A percentile compares a stretch with the other conserved stretches of the same genome.
phyloP scores from a whole-genome alignment of 2,329 filamentous ascomycete genomes.

The Talaromyces sp. region DNA sequence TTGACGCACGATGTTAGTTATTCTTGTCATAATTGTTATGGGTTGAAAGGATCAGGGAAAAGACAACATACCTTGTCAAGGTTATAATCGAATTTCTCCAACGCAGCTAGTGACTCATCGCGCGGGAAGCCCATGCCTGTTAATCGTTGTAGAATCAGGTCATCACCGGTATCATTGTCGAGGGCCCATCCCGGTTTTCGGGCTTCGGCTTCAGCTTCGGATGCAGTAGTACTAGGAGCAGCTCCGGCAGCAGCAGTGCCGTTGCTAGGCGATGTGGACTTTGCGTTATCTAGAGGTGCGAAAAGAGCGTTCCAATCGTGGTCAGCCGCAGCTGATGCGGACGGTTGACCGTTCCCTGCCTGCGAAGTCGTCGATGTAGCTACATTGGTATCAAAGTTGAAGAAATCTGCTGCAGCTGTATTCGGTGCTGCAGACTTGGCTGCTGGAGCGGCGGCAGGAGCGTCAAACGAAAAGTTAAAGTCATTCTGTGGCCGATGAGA shows the following conservation, averaged over 20 bases:
- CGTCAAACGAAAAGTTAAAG: constrained; percentile 46
- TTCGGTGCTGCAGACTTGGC: constrained; percentile 19
- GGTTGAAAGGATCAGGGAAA: neutral
- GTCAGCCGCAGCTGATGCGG: constrained; percentile 35
- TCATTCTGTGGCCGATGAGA: constrained; percentile 32
- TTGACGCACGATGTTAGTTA: neutral
- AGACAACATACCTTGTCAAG: constrained; percentile 69
- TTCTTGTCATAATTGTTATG: constrained; percentile 9
- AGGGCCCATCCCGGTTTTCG: constrained; percentile 59
- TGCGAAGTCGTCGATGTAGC: constrained; percentile 36
- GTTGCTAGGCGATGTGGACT: constrained; percentile 14
- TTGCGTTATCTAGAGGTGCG: constrained; percentile 60
- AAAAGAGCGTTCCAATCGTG: constrained; percentile 98
- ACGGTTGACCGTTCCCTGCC: constrained; percentile 33
- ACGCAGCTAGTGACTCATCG: constrained; percentile 65
- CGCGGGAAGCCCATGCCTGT: constrained; percentile 85
- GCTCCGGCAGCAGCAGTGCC: neutral
- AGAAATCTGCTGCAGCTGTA: constrained; percentile 33
- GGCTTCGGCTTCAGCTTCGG: constrained; percentile 17
- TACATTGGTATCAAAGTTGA: constrained; percentile 32
- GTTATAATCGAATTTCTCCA: constrained; percentile 96
- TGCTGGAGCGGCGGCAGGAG: constrained; percentile 23
- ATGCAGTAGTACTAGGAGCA: neutral
- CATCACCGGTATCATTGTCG: constrained; percentile 71
- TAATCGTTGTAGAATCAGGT: constrained; percentile 83